Conservation (phyloP, 2,329 filamentous ascomycete genomes). For the Colletotrichum tropicicola region DNA sequence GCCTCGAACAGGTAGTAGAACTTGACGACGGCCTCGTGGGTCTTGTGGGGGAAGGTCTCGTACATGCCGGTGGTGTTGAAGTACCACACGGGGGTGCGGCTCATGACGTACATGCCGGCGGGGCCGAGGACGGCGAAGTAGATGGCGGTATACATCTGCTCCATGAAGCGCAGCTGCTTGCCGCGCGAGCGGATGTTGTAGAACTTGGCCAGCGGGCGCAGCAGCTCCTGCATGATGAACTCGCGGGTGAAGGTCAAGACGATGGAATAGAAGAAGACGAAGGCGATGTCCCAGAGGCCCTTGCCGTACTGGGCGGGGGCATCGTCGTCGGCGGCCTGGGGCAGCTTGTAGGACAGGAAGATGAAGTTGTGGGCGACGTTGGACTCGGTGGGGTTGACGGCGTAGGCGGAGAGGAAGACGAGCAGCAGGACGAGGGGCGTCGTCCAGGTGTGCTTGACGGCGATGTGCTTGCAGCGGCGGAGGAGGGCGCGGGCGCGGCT, state of each 20-base stretch:
- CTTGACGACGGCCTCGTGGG: conserved; percentile 74
- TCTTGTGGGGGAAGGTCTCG: conserved; percentile 73
- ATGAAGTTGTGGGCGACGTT: conserved; percentile 73
- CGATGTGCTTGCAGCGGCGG: conserved; percentile 28
- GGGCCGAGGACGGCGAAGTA: conserved; percentile 76
- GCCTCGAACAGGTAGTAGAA: conserved; percentile 80
- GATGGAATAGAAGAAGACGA: conserved; percentile 76
- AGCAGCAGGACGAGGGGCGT: conserved; percentile 65
- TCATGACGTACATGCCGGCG: conserved; percentile 77
- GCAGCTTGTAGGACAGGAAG: conserved; percentile 75
- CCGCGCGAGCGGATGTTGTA: conserved; percentile 67
- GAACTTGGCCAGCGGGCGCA: conserved; percentile 68
- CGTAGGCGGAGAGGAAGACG: conserved; percentile 65
- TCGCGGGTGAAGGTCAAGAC: conserved; percentile 78
- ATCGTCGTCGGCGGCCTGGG: conserved; percentile 40
- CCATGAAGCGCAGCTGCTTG: conserved; percentile 78
- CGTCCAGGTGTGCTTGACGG: conserved; percentile 39
- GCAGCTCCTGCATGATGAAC: conserved; percentile 77
- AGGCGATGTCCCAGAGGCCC: conserved; percentile 72
- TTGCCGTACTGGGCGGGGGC: conserved; percentile 72
- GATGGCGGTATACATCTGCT: conserved; percentile 78
- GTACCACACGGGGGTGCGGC: conserved; percentile 75
- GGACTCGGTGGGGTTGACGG: conserved; percentile 67
- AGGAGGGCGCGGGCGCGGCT: conserved; percentile 26
- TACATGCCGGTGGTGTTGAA: conserved; percentile 80